These are phyloP conservation scores for Tolypocladium sp. DNA, from an alignment of 2,329 filamentous ascomycete species.

Conservation along the genomic window DNA sequence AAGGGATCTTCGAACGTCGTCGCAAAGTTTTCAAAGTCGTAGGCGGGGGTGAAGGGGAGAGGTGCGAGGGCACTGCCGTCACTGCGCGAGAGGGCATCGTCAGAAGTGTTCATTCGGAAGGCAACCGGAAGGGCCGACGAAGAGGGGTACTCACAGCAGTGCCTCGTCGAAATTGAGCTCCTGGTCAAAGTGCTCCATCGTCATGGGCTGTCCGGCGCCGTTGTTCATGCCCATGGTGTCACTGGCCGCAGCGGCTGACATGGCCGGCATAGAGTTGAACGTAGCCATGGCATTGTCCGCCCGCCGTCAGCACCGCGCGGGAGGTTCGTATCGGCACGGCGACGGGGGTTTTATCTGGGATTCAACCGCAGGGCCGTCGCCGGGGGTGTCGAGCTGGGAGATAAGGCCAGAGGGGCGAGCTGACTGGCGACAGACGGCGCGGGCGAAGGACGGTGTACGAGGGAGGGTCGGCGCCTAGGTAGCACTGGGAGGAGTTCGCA, in stretches of 20 bases:
- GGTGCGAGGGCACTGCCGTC: slow-evolving; percentile 23
- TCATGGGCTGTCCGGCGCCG: slow-evolving; percentile 25
- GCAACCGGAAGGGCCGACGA: not conserved
- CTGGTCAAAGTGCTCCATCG: slow-evolving; percentile 42
- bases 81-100: slow-evolving; percentile 9
- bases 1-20: slow-evolving; percentile 59
- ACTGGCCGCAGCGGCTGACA: slow-evolving; percentile 33
- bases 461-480: not conserved
- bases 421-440: not conserved
- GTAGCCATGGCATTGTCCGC: slow-evolving; percentile 45
- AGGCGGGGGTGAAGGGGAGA: slow-evolving; percentile 47
- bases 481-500: not conserved
- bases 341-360: not conserved
- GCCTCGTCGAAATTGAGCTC: slow-evolving; percentile 47
- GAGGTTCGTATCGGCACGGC: slow-evolving; percentile 2
- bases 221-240: slow-evolving; percentile 38
- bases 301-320: slow-evolving; percentile 18
- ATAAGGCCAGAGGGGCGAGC: not conserved
- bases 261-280: slow-evolving; percentile 47
- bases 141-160: slow-evolving; percentile 36
- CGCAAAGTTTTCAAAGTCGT: slow-evolving; percentile 52
- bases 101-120: not conserved
- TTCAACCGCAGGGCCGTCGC: not conserved
- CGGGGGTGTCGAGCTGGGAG: not conserved
- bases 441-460: not conserved